Base-by-base conservation (phyloP, 176 grass and related monocot genomes). In the Canna indica region DNA sequence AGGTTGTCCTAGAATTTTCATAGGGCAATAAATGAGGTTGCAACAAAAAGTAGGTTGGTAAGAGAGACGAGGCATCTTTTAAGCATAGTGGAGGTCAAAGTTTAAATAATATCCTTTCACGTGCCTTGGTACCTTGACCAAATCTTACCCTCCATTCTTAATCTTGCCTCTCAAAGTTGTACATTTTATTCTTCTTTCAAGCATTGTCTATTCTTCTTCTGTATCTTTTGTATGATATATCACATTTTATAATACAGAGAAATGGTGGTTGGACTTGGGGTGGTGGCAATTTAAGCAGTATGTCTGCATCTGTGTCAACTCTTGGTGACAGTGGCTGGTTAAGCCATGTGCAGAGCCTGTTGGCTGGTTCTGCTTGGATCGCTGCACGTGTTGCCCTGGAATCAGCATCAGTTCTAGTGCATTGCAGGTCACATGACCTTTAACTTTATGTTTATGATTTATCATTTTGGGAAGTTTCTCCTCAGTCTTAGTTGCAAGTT, bases 291-390 rank as follows among this genome's bases (percentile, higher is more conserved):
- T 76, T 92, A 28, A 97, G 91, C 78, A 97, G 94, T 82, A 97
- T 92, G 88, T 92, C 94, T 57, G 84, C 82, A 60, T 97, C 91
- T 83, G 91, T 86, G 73, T 87, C 94, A 52, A 92, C 74, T 5
- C 82, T 97, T 20, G 89, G 89, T 56, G 94, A 91, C 69, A 81
- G 69, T 68, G 83, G 83, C 66, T 97, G 94, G 94, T 68, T 97
- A 64, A 97, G 80, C 68, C 94, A 97, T 90, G 78, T 97, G 69
- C 94, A 97, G 64, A 97, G 84, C 59, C 74, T 97, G 76, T 78
- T 97, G 54, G 84, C 88, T 73, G 89, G 94, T 73, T 86, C 94
- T 81, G 91, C 94, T 68, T 97, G 94, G 94, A 92, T 97, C 92
- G 89, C 94, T 80, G 88, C 89, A 27, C 89, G 91, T 66, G 75